Evolutionary conservation across 495 filamentous ascomycete genomes (phyloP), one percentile per base, ranked within the genome.

Genomic region (Penicillium nucicola): DNA sequence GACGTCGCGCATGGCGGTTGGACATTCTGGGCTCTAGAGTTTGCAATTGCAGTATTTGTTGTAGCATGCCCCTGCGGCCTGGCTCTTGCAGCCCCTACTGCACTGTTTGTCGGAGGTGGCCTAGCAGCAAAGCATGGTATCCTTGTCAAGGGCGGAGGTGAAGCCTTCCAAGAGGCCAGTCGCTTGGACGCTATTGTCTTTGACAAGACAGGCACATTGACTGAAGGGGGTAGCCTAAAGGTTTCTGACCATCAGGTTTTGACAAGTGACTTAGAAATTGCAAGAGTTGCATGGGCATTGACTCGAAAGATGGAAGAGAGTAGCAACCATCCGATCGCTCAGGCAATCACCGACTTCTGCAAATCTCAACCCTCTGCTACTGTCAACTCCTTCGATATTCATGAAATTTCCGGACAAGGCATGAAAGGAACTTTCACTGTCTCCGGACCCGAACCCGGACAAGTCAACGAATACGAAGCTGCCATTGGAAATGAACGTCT

Each of bases 201-300:
- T 58, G 92, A 97, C 73, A 97, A 97, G 74, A 97, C 92, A 0
- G 92, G 92, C 0, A 97, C 92, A 1, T 70, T 97, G 41, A 97
- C 92, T 0, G 73, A 88, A 57, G 92, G 92, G 31, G 89, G 88
- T 30, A 85, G 90, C 45, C 83, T 92, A 0, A 84, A 70, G 8
- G 85, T 97, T 19, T 88, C 89, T 0, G 86, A 95, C 38, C 79
- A 85, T 46, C 74, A 84, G 55, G 55, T 84, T 17, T 65, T 84
- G 37, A 71, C 70, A 4, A 62, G 53, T n/a, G 68, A 75, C 13
- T 52, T 66, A 3, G 61, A 68, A 10, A 41, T 71, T 4, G 32
- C 70, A 20, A 47, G 62, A 19, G 46, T 73, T 36, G 76, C 63
- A 58, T 80, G 82, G 65, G 61, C 71, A 5, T 66, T 87, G 15